Evolutionary conservation across 129 eudicot species (phyloP), one percentile per base, ranked within the genome.

Genomic region (Escallonia herrerae): DNA sequence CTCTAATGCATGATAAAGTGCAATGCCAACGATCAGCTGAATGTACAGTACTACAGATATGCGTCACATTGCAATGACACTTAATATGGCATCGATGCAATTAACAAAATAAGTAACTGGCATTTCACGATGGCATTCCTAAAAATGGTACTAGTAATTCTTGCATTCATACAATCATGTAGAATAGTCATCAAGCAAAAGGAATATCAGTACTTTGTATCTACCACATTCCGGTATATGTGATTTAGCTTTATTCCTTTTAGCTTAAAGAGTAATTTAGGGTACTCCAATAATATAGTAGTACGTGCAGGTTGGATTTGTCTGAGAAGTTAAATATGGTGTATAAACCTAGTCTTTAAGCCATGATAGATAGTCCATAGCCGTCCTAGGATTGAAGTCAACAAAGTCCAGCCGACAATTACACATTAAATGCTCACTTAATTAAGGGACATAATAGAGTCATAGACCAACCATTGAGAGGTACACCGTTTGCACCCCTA

Each of bases 381-480:
- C 50, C 47, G 5, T 43, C 47, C 65, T 43, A 54, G 43, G 14
- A 45, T 62, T 60, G 57, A 58, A 54, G 84, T 80, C 84, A 76
- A 76, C 64, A 71, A 67, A 67, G 56, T 72, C 78, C 15, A 73
- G 67, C 77, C 71, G 73, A 59, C 60, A 70, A 61, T 56, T 42
- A 48, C 33, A 58, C 82, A 73, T 74, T 72, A 70, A 76, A 59
- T 75, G 79, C 40, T 46, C 8, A 59, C 59, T 68, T 66, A 43
- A 51, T 15, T 60, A 60, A 5, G 12, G 60, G 15, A 22, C 33
- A 22, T 22, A 22, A 22, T 22, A 22, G 6, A 8, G 49, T 15
- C 12, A 11, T 5, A 37, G 43, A 56, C 51, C 48, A 66, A 54
- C 56, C 12, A 54, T 60, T 45, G 64, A 42, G 51, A 44, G 44